Evolutionary conservation across 345 rosid species (phyloP).

Genomic region (Microthlaspi erraticum): DNA sequence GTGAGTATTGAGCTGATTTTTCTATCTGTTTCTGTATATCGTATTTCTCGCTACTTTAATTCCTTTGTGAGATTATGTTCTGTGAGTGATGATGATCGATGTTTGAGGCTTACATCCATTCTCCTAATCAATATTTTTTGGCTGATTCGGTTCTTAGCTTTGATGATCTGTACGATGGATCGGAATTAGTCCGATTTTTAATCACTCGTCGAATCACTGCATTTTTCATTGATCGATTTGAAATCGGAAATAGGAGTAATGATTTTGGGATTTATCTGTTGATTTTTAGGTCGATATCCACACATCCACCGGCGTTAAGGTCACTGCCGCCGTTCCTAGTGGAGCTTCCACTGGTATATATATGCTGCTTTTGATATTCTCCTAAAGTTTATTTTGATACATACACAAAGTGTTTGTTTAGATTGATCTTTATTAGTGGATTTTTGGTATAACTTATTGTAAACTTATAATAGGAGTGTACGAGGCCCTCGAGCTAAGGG

Average conservation of each 20-base stretch:
- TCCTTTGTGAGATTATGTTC: background rate
- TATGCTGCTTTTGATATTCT: background rate
- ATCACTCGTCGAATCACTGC: background rate
- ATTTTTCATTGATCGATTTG: background rate
- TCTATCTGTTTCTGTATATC: background rate
- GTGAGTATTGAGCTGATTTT: background rate
- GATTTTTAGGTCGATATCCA: slow-evolving; percentile 60
- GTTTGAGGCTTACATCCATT: no score
- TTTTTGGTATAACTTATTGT: background rate
- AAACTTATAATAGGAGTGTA: slow-evolving; percentile 58
- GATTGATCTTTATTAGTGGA: slow-evolving; percentile 8
- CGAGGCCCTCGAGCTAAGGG: slow-evolving; percentile 92
- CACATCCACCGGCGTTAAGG: slow-evolving; percentile 60
- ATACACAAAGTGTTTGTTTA: background rate
- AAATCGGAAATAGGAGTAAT: background rate
- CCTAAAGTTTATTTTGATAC: background rate
- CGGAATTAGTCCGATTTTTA: no score
- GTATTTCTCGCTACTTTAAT: background rate
- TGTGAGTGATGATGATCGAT: background rate
- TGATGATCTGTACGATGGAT: no score
- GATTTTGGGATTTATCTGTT: background rate
- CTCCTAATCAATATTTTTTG: no score
- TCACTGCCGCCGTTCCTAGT: slow-evolving; percentile 88
- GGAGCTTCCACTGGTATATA: slow-evolving; percentile 97
- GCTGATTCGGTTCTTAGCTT: no score